A percentile compares a stretch with the other conserved stretches of the same genome.
These are phyloP conservation scores for Straminergon stramineum DNA, from an alignment of 225 moss, liverwort and hornwort genomes.

Conservation along the genomic window DNA sequence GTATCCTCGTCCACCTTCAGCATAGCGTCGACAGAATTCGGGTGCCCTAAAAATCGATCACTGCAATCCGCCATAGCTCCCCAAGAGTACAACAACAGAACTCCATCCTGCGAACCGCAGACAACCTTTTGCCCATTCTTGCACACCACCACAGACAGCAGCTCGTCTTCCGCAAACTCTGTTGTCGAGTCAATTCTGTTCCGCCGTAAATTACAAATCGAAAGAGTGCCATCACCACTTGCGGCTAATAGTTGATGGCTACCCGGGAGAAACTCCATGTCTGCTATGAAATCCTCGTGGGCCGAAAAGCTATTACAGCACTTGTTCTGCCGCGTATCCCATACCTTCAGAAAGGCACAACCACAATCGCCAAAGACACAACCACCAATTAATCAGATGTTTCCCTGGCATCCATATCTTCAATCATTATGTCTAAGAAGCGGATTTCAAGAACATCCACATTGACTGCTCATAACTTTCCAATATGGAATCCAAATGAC, in stretches of 20 bases:
- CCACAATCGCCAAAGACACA: neutral
- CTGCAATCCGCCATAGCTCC: constrained; percentile 94
- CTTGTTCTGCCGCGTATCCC: constrained; percentile 80
- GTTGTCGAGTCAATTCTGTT: constrained; percentile 66
- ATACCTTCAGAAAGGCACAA: constrained; percentile 10
- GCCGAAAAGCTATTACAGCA: constrained; percentile 65
- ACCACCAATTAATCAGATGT: neutral
- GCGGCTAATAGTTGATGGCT: constrained; percentile 64
- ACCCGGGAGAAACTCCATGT: constrained; percentile 85
- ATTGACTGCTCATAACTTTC: neutral
- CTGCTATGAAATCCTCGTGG: constrained; percentile 81
- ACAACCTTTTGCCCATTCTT: constrained; percentile 85
- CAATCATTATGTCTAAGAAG: neutral
- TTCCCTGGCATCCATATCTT: neutral
- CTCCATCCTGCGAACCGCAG: constrained; percentile 87
- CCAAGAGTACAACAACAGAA: constrained; percentile 83
- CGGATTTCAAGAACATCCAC: neutral
- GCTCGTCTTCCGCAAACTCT: constrained; percentile 88
- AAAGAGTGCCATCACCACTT: constrained; percentile 93
- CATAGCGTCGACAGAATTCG: constrained; percentile 81
- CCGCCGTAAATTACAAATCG: constrained; percentile 65
- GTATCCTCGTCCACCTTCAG: constrained; percentile 94
- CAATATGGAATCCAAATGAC: neutral
- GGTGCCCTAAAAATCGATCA: constrained; percentile 90
- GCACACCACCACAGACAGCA: constrained; percentile 76